Conservation (phyloP, 345 rosid species). For the Eucalyptus globulus region DNA sequence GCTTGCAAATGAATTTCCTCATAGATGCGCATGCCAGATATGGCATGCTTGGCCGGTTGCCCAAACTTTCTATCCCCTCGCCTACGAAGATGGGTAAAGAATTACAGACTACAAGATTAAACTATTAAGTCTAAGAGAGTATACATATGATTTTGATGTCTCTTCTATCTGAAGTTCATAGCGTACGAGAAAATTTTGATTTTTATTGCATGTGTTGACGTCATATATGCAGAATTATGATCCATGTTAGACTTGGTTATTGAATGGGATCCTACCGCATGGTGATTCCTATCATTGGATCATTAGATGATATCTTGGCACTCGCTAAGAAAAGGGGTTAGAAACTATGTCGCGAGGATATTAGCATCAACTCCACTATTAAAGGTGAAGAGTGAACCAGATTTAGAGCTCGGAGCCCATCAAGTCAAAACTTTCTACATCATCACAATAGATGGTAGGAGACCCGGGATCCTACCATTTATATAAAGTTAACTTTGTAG, state of each 20-base stretch:
- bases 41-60: not conserved
- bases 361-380: not conserved
- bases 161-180: not conserved
- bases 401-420: fast-evolving
- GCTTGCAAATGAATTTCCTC: not conserved
- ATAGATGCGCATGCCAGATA: not conserved
- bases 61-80: not conserved
- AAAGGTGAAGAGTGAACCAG: fast-evolving
- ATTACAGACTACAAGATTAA: not conserved
- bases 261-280: not conserved
- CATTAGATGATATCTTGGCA: not conserved
- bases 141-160: not conserved
- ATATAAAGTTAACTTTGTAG: not conserved
- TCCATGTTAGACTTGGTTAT: not conserved
- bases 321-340: not conserved
- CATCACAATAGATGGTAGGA: not conserved
- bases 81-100: not conserved
- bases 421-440: not conserved
- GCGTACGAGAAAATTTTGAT: not conserved
- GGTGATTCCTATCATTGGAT: not conserved
- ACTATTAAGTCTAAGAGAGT: not conserved
- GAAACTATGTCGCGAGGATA: not conserved
- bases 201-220: not conserved
- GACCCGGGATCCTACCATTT: not conserved
- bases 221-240: not conserved